phyloP scores from a whole-genome alignment of 192 early-diverging fungal species.

The Backusella circina region DNA sequence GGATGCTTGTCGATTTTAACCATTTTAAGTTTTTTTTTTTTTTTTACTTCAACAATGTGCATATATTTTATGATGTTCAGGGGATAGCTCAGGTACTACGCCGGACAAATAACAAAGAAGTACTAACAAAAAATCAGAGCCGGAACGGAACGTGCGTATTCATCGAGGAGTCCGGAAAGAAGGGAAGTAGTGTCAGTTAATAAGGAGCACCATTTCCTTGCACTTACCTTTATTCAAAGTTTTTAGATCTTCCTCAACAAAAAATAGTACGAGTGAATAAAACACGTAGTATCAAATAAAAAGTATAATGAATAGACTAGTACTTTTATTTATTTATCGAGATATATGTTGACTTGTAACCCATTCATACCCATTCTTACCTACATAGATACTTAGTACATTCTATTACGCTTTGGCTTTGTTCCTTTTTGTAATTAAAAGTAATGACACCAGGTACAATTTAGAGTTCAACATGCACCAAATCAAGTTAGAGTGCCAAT shows the following conservation, averaged over 20 bases:
- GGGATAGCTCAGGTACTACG: not conserved
- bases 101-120: not conserved
- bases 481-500: not conserved
- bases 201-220: not conserved
- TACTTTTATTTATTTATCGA: not conserved
- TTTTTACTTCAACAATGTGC: too few relatives aligned
- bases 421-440: not conserved
- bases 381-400: not conserved
- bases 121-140: not conserved
- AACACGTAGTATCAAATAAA: not conserved
- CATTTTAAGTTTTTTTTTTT: too few relatives aligned
- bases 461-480: not conserved
- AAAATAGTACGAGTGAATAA: not conserved
- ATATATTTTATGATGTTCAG: not conserved
- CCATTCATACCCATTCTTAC: not conserved
- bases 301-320: not conserved
- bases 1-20: too few relatives aligned
- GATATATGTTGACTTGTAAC: not conserved
- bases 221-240: not conserved
- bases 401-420: not conserved
- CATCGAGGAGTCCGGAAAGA: not conserved
- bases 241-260: not conserved
- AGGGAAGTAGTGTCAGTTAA: not conserved
- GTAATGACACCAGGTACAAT: not conserved
- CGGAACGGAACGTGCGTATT: not conserved